A percentile compares a stretch with the other conserved stretches of the same genome.
phyloP scores from a whole-genome alignment of 2,329 filamentous ascomycete genomes.

The Diplocarpon mali region DNA sequence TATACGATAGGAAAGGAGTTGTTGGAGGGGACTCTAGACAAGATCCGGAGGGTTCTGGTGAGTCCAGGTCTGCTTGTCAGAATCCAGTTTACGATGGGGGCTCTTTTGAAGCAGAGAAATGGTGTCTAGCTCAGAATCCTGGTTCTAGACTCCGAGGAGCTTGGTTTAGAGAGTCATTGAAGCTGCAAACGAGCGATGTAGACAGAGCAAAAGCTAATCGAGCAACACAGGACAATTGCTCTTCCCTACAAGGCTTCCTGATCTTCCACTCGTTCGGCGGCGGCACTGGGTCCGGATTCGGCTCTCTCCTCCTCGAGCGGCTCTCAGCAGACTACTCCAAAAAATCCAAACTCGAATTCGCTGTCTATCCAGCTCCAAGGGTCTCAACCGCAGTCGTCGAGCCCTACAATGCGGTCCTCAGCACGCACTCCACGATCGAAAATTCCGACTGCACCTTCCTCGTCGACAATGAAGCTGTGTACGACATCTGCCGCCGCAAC shows the following conservation, averaged over 20 bases:
- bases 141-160: too few species aligned
- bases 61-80: constrained; percentile 9
- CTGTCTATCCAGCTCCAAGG: constrained; percentile 53
- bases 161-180: not conserved
- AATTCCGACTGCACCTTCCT: constrained; percentile 59
- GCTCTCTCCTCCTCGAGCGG: constrained; percentile 52
- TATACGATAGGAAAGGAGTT: constrained; percentile 60
- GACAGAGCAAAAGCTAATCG: constrained; percentile 2
- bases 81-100: not conserved
- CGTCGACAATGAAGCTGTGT: constrained; percentile 58
- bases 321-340: constrained; percentile 55
- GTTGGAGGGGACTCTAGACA: constrained; percentile 51
- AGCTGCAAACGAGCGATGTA: not conserved
- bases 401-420: constrained; percentile 54
- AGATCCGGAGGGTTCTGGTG: constrained; percentile 53
- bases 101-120: too few species aligned
- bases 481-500: constrained; percentile 55
- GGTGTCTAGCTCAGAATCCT: too few species aligned
- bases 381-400: constrained; percentile 57
- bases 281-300: constrained; percentile 57
- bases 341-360: constrained; percentile 58
- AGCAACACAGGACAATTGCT: constrained; percentile 45
- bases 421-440: constrained; percentile 49
- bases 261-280: constrained; percentile 61
- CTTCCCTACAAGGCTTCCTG: constrained; percentile 54